Base-by-base conservation (phyloP, 2,329 filamentous ascomycete genomes). In the Fonsecaea pedrosoi region DNA sequence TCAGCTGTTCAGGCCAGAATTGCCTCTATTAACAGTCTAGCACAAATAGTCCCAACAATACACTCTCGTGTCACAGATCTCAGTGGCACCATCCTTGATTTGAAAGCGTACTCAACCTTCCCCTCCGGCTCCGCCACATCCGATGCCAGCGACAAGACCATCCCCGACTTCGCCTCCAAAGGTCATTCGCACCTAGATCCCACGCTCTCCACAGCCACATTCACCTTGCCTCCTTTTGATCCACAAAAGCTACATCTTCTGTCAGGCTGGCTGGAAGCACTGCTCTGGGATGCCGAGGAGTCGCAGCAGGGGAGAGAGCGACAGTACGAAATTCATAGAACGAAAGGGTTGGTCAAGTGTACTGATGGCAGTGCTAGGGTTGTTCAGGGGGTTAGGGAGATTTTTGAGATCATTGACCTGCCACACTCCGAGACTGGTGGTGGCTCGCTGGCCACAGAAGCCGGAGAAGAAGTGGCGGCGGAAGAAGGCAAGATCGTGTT, bases 141-240 rank as follows among this genome's bases (percentile, higher is more conserved):
- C 21, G 10, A 38, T 12, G 37, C 35, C 30, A 50, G 13, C 45
- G 55, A 5, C n/a, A 53, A 18, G n/a, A 21, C 45, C 3, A 37
- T 62, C 7, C 80, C 96, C 35, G 89, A 93, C 66, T 90, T 90
- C 64, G 84, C 85, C 8, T 83, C 81, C 45, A 93, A 92, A 77
- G 93, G 92, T 0, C 93, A 97, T 76, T 96, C 92, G 73, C 93
- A 97, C 80, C 83, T 98, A 10, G 95, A 99, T 78, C 89, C 92
- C 34, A 90, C 90, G 1, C 97, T 98, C 65, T 91, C 92, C 6
- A 98, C 95, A 0, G 82, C 93, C 5, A 88, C 91, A 0, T 84
- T 98, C 62, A 82, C 85, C 1, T 81, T 95, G 1, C 88, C 89
- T 0, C 74, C 82, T 0, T 79, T 99, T 32, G 73, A 80, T 0